A percentile compares a stretch with the other conserved stretches of the same genome.
These are phyloP conservation scores for Lomentospora prolificans DNA, from an alignment of 2,329 filamentous ascomycete species.

Conservation along the genomic window DNA sequence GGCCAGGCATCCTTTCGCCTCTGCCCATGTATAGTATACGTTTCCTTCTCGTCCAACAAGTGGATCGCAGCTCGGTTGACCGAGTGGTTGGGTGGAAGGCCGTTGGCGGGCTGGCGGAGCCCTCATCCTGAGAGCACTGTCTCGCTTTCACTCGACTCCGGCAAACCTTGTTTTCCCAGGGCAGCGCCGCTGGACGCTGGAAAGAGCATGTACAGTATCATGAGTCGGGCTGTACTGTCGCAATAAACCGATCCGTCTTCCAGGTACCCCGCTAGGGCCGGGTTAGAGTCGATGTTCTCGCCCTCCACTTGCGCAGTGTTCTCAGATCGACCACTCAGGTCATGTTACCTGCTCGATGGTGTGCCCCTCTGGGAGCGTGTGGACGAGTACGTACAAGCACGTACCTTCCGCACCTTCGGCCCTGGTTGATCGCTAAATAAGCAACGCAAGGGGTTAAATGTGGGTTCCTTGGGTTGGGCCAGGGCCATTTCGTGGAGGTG, in stretches of 20 bases:
- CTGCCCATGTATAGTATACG: too few relatives aligned
- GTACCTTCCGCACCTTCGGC: not conserved
- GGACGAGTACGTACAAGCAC: too few relatives aligned
- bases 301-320: not conserved
- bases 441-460: slow-evolving; percentile 7
- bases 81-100: not conserved
- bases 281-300: too few relatives aligned
- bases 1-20: not conserved
- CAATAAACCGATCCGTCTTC: not conserved
- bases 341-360: not conserved
- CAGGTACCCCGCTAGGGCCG: too few relatives aligned
- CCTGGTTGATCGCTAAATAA: slow-evolving; percentile 4
- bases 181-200: not conserved
- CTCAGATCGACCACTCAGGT: not conserved
- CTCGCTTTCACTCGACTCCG: too few relatives aligned
- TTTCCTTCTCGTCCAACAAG: too few relatives aligned
- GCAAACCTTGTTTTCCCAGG: too few relatives aligned
- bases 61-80: not conserved
- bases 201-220: not conserved
- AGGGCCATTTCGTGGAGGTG: too few relatives aligned
- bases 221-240: not conserved
- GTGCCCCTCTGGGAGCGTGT: too few relatives aligned
- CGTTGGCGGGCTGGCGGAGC: not conserved
- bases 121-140: not conserved
- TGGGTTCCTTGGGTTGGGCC: too few relatives aligned